Base-by-base conservation (phyloP, 129 eudicot species). In the Ambrosia trifida region DNA sequence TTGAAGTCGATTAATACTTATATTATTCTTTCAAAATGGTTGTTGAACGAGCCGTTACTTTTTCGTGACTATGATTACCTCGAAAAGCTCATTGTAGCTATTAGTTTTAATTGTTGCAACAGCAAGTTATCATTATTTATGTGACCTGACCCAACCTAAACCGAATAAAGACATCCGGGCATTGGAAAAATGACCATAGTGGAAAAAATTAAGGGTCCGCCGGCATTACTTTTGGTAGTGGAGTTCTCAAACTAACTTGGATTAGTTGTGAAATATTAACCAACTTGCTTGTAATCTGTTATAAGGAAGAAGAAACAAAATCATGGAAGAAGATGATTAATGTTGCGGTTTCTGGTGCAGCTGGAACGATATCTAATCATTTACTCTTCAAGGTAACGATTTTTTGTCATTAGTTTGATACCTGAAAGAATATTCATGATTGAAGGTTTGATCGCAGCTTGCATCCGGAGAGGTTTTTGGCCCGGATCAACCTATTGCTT, bases 381-480 rank as follows among this genome's bases (percentile, higher is more conserved):
- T 83, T 95, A 46, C 90, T 95, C 68, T 95, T 95, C 77, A 95
- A 95, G 82, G 97, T 95, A 80, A 84, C 83, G n/a, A 38, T 5
- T 32, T 1, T 30, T 73, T 38, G n/a, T 3, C n/a, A 31, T 13
- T 45, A 14, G 5, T 41, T 45, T n/a, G 11, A 33, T 56, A 10
- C n/a, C 18, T 66, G 53, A 10, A 47, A 56, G 7, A 65, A 35
- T 14, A 64, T 67, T 60, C 24, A 4, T 7, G 38, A 70, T 52
- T 59, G 41, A 5, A 31, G 45, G 32, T 78, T 64, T 57, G 47
- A 63, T 76, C 33, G 45, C 94, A 95, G 99, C 91, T 95, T 52
- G 97, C 99, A 66, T 90, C 99, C 35, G 99, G 99, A 17, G 97
- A 90, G 81, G 99, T 95, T 72, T 90, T 95, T 70, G 99, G 99